A percentile compares a stretch with the other conserved stretches of the same genome.
Conservation (phyloP, 2,329 filamentous ascomycete species). For the Cladobotryum mycophilum region DNA sequence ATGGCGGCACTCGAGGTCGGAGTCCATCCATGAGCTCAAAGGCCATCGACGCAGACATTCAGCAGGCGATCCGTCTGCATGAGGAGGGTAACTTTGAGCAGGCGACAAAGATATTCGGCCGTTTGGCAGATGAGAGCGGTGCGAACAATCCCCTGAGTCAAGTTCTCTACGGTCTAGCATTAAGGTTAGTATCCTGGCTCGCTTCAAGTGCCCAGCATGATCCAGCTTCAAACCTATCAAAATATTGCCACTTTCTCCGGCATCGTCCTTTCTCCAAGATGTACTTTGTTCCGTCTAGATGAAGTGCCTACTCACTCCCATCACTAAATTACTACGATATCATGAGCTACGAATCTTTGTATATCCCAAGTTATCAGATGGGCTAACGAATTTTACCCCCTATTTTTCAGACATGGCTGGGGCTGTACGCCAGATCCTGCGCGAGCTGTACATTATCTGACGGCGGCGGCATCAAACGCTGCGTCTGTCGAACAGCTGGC, state of each 20-base stretch:
- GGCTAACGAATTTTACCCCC: neutral
- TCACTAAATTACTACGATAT: neutral
- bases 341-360: neutral
- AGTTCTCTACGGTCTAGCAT: slow-evolving; percentile 87
- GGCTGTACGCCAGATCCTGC: slow-evolving; percentile 69
- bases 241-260: too few species aligned
- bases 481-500: slow-evolving; percentile 81
- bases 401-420: slow-evolving; percentile 72
- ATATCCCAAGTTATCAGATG: neutral
- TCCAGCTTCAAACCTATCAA: too few species aligned
- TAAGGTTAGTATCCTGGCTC: slow-evolving; percentile 54
- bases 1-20: slow-evolving; percentile 3
- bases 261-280: too few species aligned
- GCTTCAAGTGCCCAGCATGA: slow-evolving; percentile 3
- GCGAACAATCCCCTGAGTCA: slow-evolving; percentile 91
- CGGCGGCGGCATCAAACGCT: slow-evolving; percentile 82
- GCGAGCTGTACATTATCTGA: slow-evolving; percentile 76
- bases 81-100: slow-evolving; percentile 72
- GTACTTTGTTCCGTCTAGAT: too few species aligned
- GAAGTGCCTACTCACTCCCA: too few species aligned
- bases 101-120: slow-evolving; percentile 81
- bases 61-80: slow-evolving; percentile 91
- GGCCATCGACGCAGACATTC: slow-evolving; percentile 65
- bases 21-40: slow-evolving; percentile 27
- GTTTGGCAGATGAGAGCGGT: slow-evolving; percentile 74